A percentile compares a stretch with the other conserved stretches of the same genome.
phyloP scores from a whole-genome alignment of 192 early-diverging fungal species.

The Linderina pennispora region DNA sequence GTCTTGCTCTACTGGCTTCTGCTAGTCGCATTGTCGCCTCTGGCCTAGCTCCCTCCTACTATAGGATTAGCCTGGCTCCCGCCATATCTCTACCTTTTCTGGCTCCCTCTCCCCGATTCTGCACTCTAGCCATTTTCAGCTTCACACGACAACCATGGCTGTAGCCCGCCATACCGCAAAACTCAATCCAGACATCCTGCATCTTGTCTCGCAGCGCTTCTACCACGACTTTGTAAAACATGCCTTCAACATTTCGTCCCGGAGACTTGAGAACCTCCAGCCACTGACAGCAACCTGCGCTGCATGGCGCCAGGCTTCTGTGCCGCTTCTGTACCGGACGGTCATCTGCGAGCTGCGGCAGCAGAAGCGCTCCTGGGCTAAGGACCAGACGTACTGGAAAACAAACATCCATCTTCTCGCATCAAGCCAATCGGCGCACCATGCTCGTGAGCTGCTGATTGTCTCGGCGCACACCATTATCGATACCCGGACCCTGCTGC shows the following conservation, averaged over 20 bases:
- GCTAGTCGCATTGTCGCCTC: no score
- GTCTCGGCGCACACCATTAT: background rate
- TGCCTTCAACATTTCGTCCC: background rate
- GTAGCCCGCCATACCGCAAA: no score
- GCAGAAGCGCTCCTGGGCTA: background rate
- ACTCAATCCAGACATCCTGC: background rate
- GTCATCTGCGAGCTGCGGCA: constrained; percentile 10
- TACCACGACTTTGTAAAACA: background rate
- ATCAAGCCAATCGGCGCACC: background rate
- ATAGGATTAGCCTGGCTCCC: no score
- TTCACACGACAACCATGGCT: no score
- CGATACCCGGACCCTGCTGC: background rate
- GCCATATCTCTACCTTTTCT: no score
- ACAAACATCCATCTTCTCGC: constrained; percentile 4
- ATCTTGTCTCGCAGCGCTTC: background rate
- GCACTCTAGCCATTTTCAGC: no score
- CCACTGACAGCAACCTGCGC: constrained; percentile 1
- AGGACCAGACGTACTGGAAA: constrained; percentile 1
- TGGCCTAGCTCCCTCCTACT: no score
- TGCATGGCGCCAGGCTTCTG: constrained; percentile 8
- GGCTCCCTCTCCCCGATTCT: no score
- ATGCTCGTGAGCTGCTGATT: constrained; percentile 6
- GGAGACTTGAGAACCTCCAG: background rate
- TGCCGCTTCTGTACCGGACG: constrained; percentile 9
- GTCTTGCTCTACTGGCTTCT: no score